A percentile compares a stretch with the other conserved stretches of the same genome.
phyloP scores from a whole-genome alignment of 306 rosid species.

The Corylus avellana region DNA sequence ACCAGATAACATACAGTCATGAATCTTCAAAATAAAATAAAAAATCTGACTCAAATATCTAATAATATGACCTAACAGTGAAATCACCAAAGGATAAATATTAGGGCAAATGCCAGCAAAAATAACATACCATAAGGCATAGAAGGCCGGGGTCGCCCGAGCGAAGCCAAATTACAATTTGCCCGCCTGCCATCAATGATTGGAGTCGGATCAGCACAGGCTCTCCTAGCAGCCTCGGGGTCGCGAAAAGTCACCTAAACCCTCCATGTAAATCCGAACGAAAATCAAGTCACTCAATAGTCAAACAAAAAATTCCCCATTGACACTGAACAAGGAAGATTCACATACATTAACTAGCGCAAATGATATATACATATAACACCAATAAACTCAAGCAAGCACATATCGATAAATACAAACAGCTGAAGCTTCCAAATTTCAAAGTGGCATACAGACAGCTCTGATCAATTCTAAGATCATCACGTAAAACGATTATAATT shows the following conservation, averaged over 20 bases:
- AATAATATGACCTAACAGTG: background rate
- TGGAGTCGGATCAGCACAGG: constrained; percentile 88
- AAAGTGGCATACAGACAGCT: constrained; percentile 2
- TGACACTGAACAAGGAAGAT: background rate
- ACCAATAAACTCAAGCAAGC: background rate
- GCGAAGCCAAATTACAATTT: constrained; percentile 92
- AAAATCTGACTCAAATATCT: background rate
- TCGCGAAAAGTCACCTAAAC: constrained; percentile 97
- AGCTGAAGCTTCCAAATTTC: background rate
- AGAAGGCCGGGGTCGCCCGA: constrained; percentile 80
- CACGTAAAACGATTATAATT: background rate
- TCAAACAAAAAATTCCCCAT: constrained; percentile 5
- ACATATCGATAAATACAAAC: background rate
- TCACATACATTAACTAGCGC: background rate
- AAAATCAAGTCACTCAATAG: constrained; percentile 66
- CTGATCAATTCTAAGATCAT: constrained; percentile 3
- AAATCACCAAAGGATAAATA: background rate
- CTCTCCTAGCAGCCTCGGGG: constrained; percentile 92
- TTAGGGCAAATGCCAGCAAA: background rate
- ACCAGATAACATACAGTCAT: background rate
- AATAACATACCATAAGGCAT: constrained; percentile 52
- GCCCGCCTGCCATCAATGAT: constrained; percentile 94
- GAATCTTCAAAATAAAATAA: background rate
- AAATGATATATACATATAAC: background rate
- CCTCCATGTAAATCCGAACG: constrained; percentile 77